These are phyloP conservation scores for Chrysanthemum seticuspe DNA, from an alignment of 129 eudicot genomes.

Conservation along the genomic window DNA sequence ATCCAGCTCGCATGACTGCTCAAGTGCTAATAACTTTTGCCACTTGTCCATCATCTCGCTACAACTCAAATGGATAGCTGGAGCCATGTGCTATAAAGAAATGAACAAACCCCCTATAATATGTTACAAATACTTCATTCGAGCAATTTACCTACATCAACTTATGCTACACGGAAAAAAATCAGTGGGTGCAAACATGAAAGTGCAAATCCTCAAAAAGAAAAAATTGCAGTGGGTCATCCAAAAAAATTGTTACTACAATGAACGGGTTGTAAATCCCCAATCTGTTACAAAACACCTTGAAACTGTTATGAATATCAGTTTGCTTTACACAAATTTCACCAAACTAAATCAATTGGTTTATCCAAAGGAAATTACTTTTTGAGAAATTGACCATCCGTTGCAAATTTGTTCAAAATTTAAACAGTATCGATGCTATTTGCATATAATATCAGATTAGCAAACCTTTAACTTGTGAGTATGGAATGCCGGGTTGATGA, in stretches of 20 bases:
- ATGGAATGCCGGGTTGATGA: slow-evolving; percentile 39
- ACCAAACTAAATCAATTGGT: too few species aligned
- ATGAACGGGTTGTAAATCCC: not conserved
- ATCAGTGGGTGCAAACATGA: too few species aligned
- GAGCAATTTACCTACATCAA: not conserved
- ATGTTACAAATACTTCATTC: not conserved
- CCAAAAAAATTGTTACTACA: too few species aligned
- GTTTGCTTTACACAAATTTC: too few species aligned
- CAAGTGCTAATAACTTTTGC: slow-evolving; percentile 16
- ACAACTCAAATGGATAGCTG: slow-evolving; percentile 33
- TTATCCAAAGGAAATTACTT: too few species aligned
- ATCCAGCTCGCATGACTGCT: slow-evolving; percentile 26
- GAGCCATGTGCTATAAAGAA: slow-evolving; percentile 22
- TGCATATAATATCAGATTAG: not conserved
- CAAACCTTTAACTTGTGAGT: slow-evolving; percentile 34
- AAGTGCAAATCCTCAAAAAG: too few species aligned
- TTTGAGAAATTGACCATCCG: too few species aligned
- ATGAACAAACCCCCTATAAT: not conserved
- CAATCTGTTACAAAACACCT: too few species aligned
- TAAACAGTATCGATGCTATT: not conserved
- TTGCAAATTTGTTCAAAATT: too few species aligned
- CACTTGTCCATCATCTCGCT: slow-evolving; percentile 29
- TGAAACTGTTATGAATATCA: too few species aligned
- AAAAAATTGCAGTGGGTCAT: too few species aligned
- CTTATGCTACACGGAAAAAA: not conserved